phyloP scores from a whole-genome alignment of 2,329 filamentous ascomycete genomes.

The Sporothrix brunneoviolacea region DNA sequence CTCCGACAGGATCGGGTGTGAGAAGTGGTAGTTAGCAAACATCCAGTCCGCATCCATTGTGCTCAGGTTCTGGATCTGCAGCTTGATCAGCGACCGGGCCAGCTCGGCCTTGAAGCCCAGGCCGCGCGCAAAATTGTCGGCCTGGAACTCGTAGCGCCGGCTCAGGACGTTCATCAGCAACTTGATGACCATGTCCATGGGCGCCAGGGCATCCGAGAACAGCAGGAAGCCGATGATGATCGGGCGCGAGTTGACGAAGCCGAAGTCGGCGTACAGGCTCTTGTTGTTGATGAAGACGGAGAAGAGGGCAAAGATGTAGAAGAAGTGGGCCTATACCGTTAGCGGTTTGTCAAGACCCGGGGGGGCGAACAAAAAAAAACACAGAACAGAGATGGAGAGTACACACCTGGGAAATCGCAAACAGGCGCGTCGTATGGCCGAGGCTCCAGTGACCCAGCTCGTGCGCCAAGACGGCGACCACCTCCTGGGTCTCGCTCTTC shows the following conservation, averaged over 20 bases:
- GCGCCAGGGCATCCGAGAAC: constrained; percentile 92
- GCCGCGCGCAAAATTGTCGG: constrained; percentile 78
- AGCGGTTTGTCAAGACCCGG: too few species aligned
- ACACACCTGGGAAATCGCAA: constrained; percentile 80
- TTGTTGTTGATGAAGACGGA: constrained; percentile 95
- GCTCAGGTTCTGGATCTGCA: constrained; percentile 96
- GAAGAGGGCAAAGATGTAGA: constrained; percentile 96
- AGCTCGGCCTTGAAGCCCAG: constrained; percentile 82
- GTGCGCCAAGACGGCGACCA: constrained; percentile 89
- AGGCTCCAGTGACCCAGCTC: constrained; percentile 97
- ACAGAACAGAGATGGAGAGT: too few species aligned
- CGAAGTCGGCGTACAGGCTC: constrained; percentile 85
- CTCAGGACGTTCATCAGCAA: constrained; percentile 94
- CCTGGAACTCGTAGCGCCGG: constrained; percentile 92
- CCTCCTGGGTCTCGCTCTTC: constrained; percentile 86
- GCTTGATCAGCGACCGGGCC: constrained; percentile 83
- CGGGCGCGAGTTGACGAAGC: constrained; percentile 78
- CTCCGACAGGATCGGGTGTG: constrained; percentile 92
- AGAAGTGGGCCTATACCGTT: too few species aligned
- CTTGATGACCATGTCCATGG: constrained; percentile 92
- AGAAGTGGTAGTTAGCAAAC: constrained; percentile 98
- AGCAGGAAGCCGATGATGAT: constrained; percentile 97
- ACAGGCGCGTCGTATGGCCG: constrained; percentile 86
- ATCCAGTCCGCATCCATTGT: constrained; percentile 99
- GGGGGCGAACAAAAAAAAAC: too few species aligned